Evolutionary conservation across 495 filamentous ascomycete species (phyloP).

Genomic region (Xylaria venustula): DNA sequence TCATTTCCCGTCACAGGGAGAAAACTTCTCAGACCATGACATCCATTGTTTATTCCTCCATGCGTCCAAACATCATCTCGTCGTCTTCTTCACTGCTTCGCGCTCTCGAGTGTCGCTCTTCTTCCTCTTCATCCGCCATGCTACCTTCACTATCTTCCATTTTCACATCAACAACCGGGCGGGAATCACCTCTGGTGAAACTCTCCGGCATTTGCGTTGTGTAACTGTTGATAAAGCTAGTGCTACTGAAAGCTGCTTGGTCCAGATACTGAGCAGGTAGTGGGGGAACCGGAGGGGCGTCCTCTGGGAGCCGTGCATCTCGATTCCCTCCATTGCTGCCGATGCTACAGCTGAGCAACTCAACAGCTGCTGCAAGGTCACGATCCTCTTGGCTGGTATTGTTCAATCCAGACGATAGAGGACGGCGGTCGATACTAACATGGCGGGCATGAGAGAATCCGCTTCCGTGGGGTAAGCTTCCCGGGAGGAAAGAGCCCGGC

Average conservation of each 20-base stretch:
- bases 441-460: constrained; percentile 58
- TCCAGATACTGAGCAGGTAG: constrained; percentile 68
- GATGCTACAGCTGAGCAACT: constrained; percentile 86
- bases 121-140: constrained; percentile 76
- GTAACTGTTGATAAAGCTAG: constrained; percentile 53
- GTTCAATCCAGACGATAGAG: constrained; percentile 60
- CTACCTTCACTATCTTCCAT: constrained; percentile 67
- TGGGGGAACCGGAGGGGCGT: constrained; percentile 84
- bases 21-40: constrained; percentile 12
- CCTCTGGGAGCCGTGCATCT: constrained; percentile 66
- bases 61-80: constrained; percentile 83
- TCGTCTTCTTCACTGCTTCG: constrained; percentile 89
- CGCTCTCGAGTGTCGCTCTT: constrained; percentile 59
- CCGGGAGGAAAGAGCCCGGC: constrained; percentile 51
- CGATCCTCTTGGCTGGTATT: constrained; percentile 70
- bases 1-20: constrained; percentile 25
- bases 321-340: constrained; percentile 65
- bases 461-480: constrained; percentile 45
- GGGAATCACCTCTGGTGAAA: constrained; percentile 46
- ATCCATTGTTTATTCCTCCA: constrained; percentile 72
- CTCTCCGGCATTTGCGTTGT: constrained; percentile 51
- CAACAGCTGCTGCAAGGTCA: constrained; percentile 85
- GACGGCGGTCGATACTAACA: constrained; percentile 54
- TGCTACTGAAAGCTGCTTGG: constrained; percentile 47
- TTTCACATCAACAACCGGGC: constrained; percentile 54